A percentile compares a stretch with the other conserved stretches of the same genome.
Evolutionary conservation across 2,329 filamentous ascomycete species (phyloP).

Genomic region (Apiospora phragmitis): DNA sequence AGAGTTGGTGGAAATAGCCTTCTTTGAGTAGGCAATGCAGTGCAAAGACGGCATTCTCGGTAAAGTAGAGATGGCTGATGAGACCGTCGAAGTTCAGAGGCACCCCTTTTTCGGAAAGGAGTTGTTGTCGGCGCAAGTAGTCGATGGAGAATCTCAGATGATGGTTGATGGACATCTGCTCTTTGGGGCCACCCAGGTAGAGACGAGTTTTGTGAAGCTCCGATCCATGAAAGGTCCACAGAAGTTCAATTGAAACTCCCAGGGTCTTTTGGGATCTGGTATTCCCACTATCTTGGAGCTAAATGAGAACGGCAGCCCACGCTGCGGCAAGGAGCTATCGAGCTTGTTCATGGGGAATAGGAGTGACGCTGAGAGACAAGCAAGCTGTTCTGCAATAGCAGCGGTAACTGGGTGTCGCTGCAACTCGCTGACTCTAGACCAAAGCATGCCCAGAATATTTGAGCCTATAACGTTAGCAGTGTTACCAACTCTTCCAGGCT

Average conservation of each 20-base stretch:
- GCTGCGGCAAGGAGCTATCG: background rate
- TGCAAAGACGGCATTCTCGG: constrained; percentile 73
- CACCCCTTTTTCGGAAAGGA: constrained; percentile 60
- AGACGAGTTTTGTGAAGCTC: constrained; percentile 56
- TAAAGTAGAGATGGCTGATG: constrained; percentile 74
- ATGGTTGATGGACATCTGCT: constrained; percentile 70
- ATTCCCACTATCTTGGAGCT: background rate
- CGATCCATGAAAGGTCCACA: background rate
- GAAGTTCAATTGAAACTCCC: background rate
- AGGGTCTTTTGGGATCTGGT: background rate
- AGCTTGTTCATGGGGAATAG: constrained; percentile 12
- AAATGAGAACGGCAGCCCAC: background rate
- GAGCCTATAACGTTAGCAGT: background rate
- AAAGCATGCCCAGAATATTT: background rate
- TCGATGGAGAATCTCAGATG: constrained; percentile 81
- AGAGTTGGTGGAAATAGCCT: constrained; percentile 68
- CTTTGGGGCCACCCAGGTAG: constrained; percentile 68
- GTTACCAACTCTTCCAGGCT: constrained; percentile 9
- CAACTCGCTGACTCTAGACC: background rate
- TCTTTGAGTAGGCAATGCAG: constrained; percentile 73
- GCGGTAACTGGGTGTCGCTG: background rate
- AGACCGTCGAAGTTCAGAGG: constrained; percentile 73
- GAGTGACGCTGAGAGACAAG: constrained; percentile 13
- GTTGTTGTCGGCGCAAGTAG: constrained; percentile 68
- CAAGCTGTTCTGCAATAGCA: constrained; percentile 12